Evolutionary conservation across 495 filamentous ascomycete species (phyloP).

Genomic region (Trichoderma reesei): DNA sequence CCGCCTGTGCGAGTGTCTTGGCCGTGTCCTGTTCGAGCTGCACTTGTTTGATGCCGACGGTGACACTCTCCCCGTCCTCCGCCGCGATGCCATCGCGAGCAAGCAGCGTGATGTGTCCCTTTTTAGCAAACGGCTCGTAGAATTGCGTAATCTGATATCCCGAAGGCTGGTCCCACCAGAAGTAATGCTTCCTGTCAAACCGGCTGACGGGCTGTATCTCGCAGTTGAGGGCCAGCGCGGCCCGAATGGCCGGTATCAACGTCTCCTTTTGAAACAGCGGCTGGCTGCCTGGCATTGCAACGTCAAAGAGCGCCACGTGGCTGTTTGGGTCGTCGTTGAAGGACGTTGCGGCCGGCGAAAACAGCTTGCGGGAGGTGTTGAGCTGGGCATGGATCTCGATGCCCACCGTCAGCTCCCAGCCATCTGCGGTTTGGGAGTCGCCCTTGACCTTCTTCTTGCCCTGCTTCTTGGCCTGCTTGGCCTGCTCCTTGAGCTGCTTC

Average conservation of each 20-base stretch:
- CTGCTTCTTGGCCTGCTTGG: slow-evolving; percentile 25
- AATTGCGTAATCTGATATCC: slow-evolving; percentile 99
- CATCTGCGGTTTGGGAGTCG: slow-evolving; percentile 42
- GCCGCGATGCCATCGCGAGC: slow-evolving; percentile 70
- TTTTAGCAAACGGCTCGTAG: slow-evolving; percentile 73
- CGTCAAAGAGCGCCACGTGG: slow-evolving; percentile 80
- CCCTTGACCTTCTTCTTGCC: slow-evolving; percentile 30
- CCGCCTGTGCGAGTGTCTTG: slow-evolving; percentile 74
- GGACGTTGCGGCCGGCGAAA: slow-evolving; percentile 66
- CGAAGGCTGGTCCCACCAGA: slow-evolving; percentile 92
- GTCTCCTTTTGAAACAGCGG: slow-evolving; percentile 77
- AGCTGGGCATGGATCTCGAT: slow-evolving; percentile 97
- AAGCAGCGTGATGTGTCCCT: slow-evolving; percentile 62
- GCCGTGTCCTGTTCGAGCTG: slow-evolving; percentile 98
- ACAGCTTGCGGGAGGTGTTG: slow-evolving; percentile 76
- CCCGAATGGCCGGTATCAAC: slow-evolving; percentile 78
- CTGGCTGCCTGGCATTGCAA: slow-evolving; percentile 81
- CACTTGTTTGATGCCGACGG: slow-evolving; percentile 78
- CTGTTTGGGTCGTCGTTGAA: slow-evolving; percentile 65
- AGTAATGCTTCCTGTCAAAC: slow-evolving; percentile 97
- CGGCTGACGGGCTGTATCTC: slow-evolving; percentile 60
- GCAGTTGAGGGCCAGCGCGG: slow-evolving; percentile 78
- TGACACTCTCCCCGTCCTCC: slow-evolving; percentile 54
- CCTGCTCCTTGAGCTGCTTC: slow-evolving; percentile 65
- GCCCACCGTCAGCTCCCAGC: slow-evolving; percentile 88